Percentiles rank a stretch among this genome's conserved stretches.
Evolutionary conservation across 345 rosid species (phyloP).

Genomic region (Alliaria petiolata): DNA sequence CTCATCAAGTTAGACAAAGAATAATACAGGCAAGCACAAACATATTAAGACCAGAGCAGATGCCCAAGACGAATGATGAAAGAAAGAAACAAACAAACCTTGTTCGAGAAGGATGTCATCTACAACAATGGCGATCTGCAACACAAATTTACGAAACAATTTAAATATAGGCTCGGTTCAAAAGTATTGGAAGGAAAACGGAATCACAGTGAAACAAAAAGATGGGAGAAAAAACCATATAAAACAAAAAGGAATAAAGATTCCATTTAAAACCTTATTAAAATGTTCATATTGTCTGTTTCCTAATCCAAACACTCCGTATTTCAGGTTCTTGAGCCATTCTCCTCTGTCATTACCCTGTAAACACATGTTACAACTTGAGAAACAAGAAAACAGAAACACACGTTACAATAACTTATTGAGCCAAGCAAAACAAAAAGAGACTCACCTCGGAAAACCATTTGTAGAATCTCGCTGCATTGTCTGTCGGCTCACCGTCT

Average conservation of each 20-base stretch:
- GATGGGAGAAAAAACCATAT: neutral
- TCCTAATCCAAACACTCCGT: constrained; percentile 92
- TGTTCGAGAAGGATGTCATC: constrained; percentile 67
- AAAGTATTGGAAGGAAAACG: neutral
- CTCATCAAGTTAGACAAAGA: neutral
- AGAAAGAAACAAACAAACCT: constrained; percentile 47
- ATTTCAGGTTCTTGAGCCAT: constrained; percentile 67
- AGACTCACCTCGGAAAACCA: constrained; percentile 87
- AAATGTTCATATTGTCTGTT: constrained; percentile 97
- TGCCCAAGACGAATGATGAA: neutral
- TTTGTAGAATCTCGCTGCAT: constrained; percentile 98
- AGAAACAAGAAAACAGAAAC: constrained; percentile 19
- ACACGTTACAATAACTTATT: neutral
- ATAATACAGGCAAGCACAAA: neutral
- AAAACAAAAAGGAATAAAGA: neutral
- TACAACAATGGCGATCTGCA: constrained; percentile 79
- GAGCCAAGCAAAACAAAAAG: neutral
- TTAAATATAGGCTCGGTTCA: neutral
- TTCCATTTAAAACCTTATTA: constrained; percentile 56
- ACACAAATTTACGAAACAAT: neutral
- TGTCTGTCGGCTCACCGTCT: constrained; percentile 99
- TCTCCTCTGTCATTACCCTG: constrained; percentile 75
- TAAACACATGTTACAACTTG: constrained; percentile 13
- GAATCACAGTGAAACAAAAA: neutral
- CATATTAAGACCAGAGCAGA: neutral